phyloP scores from a whole-genome alignment of 345 rosid genomes.

The Luvunga scandens region DNA sequence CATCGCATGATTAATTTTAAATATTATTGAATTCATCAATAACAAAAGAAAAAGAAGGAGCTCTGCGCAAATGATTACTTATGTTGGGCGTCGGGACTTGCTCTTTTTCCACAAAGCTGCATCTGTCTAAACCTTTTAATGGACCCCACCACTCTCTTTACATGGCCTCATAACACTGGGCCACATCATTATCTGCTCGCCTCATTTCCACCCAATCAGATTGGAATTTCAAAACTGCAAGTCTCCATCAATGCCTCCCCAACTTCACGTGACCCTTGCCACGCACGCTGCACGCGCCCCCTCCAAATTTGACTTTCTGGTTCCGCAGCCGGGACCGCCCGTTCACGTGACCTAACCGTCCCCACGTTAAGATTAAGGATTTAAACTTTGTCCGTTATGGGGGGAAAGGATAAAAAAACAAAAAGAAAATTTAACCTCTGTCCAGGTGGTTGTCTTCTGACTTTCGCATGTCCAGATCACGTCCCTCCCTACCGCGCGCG shows the following conservation, averaged over 20 bases:
- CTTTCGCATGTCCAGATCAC: not conserved
- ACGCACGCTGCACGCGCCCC: not conserved
- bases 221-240: not conserved
- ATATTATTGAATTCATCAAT: no score
- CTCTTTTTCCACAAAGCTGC: not conserved
- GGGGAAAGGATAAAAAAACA: no score
- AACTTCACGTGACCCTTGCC: slow-evolving; percentile 6
- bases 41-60: no score
- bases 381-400: no score
- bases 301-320: not conserved
- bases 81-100: not conserved
- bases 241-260: not conserved
- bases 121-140: no score
- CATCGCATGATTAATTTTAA: no score
- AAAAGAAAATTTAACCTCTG: no score
- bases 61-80: slow-evolving; percentile 10
- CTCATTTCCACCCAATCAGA: not conserved
- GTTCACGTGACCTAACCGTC: no score
- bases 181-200: not conserved
- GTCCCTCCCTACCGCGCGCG: not conserved
- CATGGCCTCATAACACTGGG: not conserved
- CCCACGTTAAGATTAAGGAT: no score
- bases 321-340: no score
- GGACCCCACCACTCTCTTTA: no score
- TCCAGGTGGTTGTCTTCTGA: no score